phyloP scores from a whole-genome alignment of 257 asterid genomes.

The Solanum dulcamara region DNA sequence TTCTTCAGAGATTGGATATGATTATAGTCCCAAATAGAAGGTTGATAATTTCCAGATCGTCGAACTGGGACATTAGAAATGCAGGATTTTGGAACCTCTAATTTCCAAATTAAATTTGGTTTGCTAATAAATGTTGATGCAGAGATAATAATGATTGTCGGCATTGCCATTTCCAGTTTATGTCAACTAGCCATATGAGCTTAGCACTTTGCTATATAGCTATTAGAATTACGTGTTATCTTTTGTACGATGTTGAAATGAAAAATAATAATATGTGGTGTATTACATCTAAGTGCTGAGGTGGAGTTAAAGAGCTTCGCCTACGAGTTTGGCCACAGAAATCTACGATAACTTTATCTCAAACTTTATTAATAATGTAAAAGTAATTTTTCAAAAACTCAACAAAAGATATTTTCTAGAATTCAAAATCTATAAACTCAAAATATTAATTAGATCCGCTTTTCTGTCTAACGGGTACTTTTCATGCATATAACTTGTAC shows the following conservation, averaged over 20 bases:
- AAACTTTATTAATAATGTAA: not conserved
- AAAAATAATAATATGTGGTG: too few relatives aligned
- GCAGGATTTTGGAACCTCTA: not conserved
- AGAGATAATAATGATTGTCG: not conserved
- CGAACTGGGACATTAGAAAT: not conserved
- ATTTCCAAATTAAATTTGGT: not conserved
- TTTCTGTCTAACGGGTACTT: not conserved
- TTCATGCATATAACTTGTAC: not conserved
- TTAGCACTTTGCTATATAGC: not conserved
- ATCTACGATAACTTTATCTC: too few relatives aligned
- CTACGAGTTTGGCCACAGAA: too few relatives aligned
- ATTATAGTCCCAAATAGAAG: conserved; percentile 24
- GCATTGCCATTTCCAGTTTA: not conserved
- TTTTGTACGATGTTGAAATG: too few relatives aligned
- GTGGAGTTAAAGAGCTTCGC: not conserved
- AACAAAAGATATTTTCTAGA: too few relatives aligned
- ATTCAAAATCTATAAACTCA: too few relatives aligned
- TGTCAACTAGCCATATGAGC: not conserved
- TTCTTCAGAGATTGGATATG: conserved; percentile 24
- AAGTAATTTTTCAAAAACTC: too few relatives aligned
- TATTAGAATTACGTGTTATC: not conserved
- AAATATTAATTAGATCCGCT: not conserved
- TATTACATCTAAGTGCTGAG: not conserved
- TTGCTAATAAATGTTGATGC: not conserved
- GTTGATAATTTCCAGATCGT: conserved; percentile 36